phyloP scores from a whole-genome alignment of 345 rosid genomes.

The Turnera subulata region DNA sequence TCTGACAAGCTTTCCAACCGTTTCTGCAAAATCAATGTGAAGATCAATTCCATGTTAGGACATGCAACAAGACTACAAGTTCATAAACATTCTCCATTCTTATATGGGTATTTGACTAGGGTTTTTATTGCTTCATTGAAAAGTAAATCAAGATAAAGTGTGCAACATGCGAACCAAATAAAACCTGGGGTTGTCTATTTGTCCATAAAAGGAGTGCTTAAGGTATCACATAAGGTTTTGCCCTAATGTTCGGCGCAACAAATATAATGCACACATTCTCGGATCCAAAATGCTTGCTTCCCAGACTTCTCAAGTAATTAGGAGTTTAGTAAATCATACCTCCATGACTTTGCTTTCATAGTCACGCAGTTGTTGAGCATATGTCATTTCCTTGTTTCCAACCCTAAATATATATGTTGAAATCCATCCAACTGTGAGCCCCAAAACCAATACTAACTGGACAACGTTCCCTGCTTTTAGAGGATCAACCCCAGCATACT shows the following conservation, averaged over 20 bases:
- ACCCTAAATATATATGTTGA: conserved; percentile 88
- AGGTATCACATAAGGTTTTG: background rate
- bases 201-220: too few species aligned
- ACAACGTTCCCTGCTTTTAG: conserved; percentile 89
- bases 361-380: conserved; percentile 90
- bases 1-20: conserved; percentile 84
- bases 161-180: too few species aligned
- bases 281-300: too few species aligned
- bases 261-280: too few species aligned
- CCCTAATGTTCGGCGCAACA: background rate
- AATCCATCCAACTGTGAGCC: conserved; percentile 92
- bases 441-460: conserved; percentile 74
- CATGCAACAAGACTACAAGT: background rate
- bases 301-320: background rate
- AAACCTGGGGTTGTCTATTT: too few species aligned
- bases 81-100: background rate
- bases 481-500: conserved; percentile 85
- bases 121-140: background rate
- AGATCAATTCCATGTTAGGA: too few species aligned
- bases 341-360: conserved; percentile 91
- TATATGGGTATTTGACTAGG: background rate
- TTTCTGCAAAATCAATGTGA: conserved; percentile 57
- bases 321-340: conserved; percentile 27
- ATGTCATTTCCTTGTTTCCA: conserved; percentile 95
- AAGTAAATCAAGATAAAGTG: background rate